phyloP scores from a whole-genome alignment of 2,329 filamentous ascomycete species.

The Talaromyces piceae region DNA sequence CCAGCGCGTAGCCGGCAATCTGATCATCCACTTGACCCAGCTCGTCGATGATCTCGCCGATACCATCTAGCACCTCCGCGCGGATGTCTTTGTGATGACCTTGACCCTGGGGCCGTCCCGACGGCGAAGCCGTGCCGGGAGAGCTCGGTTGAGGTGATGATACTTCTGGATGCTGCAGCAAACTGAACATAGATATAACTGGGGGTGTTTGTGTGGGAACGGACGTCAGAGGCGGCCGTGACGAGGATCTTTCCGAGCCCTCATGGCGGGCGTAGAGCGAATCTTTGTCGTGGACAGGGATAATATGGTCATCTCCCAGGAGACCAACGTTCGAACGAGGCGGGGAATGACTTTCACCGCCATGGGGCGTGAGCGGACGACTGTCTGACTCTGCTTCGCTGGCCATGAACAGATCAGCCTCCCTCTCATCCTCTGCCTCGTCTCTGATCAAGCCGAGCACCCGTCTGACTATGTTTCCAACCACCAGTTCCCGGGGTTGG shows the following conservation, averaged over 20 bases:
- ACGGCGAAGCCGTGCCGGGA: constrained; percentile 28
- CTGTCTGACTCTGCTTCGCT: constrained; percentile 56
- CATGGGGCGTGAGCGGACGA: constrained; percentile 37
- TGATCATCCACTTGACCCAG: constrained; percentile 88
- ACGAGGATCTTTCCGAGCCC: constrained; percentile 24
- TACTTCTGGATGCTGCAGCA: constrained; percentile 62
- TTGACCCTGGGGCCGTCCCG: constrained; percentile 24
- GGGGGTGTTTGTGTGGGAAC: constrained; percentile 46
- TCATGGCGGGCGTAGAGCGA: constrained; percentile 21
- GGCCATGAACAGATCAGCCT: constrained; percentile 49
- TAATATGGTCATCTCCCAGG: constrained; percentile 6
- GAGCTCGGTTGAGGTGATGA: constrained; percentile 36
- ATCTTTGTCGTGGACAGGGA: constrained; percentile 21
- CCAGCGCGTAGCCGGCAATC: constrained; percentile 78
- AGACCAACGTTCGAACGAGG: constrained; percentile 6
- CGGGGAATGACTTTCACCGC: constrained; percentile 25
- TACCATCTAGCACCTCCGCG: constrained; percentile 86
- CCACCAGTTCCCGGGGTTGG: constrained; percentile 82
- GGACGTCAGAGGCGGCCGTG: constrained; percentile 55
- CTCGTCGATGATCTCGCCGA: constrained; percentile 93
- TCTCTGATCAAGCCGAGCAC: constrained; percentile 87
- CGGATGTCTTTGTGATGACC: constrained; percentile 58
- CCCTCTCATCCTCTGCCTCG: constrained; percentile 74
- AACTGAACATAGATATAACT: constrained; percentile 72
- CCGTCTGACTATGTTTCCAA: constrained; percentile 88